Conservation (phyloP, 2,329 filamentous ascomycete species). For the Lasiodiplodia sp. region DNA sequence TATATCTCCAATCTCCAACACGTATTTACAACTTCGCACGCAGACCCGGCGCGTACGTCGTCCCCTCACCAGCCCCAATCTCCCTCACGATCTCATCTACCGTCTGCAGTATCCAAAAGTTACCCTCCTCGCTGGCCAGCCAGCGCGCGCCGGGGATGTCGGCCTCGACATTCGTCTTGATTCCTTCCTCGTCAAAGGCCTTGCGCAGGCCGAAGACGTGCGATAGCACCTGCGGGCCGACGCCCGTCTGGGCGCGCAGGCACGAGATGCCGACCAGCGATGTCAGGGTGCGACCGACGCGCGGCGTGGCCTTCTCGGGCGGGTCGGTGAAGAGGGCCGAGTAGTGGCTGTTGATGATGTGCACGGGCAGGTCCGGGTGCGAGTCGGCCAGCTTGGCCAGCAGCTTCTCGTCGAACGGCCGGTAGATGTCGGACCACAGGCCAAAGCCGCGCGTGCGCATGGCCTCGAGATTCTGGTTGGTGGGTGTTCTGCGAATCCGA, state of each 20-base stretch:
- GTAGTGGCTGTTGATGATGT: slow-evolving; percentile 80
- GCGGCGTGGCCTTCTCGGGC: slow-evolving; percentile 41
- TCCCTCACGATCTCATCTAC: slow-evolving; percentile 68
- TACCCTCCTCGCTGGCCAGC: slow-evolving; percentile 71
- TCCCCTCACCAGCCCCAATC: slow-evolving; percentile 38
- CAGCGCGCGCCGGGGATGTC: slow-evolving; percentile 57
- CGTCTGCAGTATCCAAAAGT: slow-evolving; percentile 66
- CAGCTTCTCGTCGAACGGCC: slow-evolving; percentile 76
- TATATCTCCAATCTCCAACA: not conserved
- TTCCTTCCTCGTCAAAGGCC: slow-evolving; percentile 72
- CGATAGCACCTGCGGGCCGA: slow-evolving; percentile 80
- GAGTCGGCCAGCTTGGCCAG: slow-evolving; percentile 73
- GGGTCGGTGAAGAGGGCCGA: slow-evolving; percentile 73
- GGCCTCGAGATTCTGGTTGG: slow-evolving; percentile 59
- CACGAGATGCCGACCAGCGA: slow-evolving; percentile 77
- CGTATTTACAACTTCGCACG: slow-evolving; percentile 44
- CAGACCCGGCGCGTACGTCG: slow-evolving; percentile 61
- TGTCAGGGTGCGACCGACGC: slow-evolving; percentile 74
- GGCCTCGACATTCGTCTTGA: slow-evolving; percentile 53
- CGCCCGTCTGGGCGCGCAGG: slow-evolving; percentile 79
- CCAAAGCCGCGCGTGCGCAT: slow-evolving; percentile 66
- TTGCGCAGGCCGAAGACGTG: slow-evolving; percentile 84
- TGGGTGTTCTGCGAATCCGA: slow-evolving; percentile 31
- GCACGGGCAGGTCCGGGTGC: slow-evolving; percentile 82
- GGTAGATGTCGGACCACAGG: slow-evolving; percentile 81